These are phyloP conservation scores for Halteria grandinella DNA, from an alignment of 73 alveolate species.

Conservation along the genomic window DNA sequence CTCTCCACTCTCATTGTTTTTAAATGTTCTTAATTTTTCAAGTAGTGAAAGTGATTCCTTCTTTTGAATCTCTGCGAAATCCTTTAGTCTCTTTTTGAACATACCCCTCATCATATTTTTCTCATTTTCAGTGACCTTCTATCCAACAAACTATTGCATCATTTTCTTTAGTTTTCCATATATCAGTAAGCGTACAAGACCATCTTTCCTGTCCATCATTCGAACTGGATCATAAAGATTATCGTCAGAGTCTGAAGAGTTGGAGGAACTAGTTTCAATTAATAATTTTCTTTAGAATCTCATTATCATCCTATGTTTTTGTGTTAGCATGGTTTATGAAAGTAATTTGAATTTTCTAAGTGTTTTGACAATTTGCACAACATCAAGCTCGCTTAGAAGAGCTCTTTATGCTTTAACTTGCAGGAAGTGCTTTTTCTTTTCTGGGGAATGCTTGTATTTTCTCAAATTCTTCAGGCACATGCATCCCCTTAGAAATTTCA, in stretches of 20 bases:
- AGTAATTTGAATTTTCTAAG: conserved; percentile 2
- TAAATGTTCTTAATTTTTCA: too few species aligned
- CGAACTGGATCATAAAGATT: not conserved
- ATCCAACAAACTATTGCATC: conserved; percentile 6
- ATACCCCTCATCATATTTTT: conserved; percentile 37
- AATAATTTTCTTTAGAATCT: conserved; percentile 25
- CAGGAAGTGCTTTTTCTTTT: not conserved
- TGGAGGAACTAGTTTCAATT: conserved; percentile 2
- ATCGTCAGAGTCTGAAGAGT: conserved; percentile 38
- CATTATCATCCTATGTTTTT: conserved; percentile 28
- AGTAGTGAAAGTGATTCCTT: too few species aligned
- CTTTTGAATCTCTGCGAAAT: too few species aligned
- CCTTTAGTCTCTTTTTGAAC: conserved; percentile 16
- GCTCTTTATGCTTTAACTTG: conserved; percentile 2
- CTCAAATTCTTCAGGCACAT: conserved; percentile 9
- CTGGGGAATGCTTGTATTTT: not conserved
- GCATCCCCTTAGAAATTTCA: not conserved
- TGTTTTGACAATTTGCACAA: conserved; percentile 6
- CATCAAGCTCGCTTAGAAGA: conserved; percentile 22
- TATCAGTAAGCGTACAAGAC: conserved; percentile 2
- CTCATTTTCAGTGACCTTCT: not conserved
- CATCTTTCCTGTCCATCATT: conserved; percentile 29
- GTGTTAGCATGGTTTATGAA: not conserved
- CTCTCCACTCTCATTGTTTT: too few species aligned
- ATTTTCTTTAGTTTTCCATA: conserved; percentile 35